Conservation (phyloP, 768 basidiomycete species). For the Lanmaoa pseudosensibilis region DNA sequence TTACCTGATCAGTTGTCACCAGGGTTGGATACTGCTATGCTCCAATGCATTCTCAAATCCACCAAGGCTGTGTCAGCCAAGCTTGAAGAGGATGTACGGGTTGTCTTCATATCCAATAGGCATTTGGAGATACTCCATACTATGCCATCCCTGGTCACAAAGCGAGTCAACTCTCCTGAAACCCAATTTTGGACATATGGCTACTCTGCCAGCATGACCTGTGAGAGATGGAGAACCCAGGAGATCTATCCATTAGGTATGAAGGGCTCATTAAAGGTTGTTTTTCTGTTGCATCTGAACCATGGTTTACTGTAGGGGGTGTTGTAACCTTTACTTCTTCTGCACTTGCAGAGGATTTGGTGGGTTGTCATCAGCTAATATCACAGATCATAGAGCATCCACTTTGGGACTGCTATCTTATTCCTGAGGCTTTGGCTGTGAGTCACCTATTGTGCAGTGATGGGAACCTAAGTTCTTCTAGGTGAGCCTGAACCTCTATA, state of each 20-base stretch:
- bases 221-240: constrained; percentile 56
- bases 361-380: constrained; percentile 49
- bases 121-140: constrained; percentile 49
- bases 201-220: constrained; percentile 52
- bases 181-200: constrained; percentile 70
- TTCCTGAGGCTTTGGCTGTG: constrained; percentile 63
- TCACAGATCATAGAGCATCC: constrained; percentile 56
- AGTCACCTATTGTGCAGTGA: constrained; percentile 13
- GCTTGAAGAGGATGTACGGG: constrained; percentile 40
- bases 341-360: constrained; percentile 55
- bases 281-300: not conserved
- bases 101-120: constrained; percentile 68
- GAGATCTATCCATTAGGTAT: constrained; percentile 70
- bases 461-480: not conserved
- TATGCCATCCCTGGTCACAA: constrained; percentile 49
- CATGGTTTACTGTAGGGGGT: constrained; percentile 49
- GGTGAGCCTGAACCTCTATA: constrained; percentile 7
- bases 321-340: constrained; percentile 68
- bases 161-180: constrained; percentile 44
- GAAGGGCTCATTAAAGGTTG: constrained; percentile 10
- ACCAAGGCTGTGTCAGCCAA: constrained; percentile 42
- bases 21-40: constrained; percentile 44
- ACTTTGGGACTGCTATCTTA: constrained; percentile 66
- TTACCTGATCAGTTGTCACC: constrained; percentile 28
- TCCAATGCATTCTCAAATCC: constrained; percentile 45